Percentiles rank a stretch among this genome's conserved stretches.
These are phyloP conservation scores for Phoma sp. DNA, from an alignment of 2,329 filamentous ascomycete species.

Conservation along the genomic window DNA sequence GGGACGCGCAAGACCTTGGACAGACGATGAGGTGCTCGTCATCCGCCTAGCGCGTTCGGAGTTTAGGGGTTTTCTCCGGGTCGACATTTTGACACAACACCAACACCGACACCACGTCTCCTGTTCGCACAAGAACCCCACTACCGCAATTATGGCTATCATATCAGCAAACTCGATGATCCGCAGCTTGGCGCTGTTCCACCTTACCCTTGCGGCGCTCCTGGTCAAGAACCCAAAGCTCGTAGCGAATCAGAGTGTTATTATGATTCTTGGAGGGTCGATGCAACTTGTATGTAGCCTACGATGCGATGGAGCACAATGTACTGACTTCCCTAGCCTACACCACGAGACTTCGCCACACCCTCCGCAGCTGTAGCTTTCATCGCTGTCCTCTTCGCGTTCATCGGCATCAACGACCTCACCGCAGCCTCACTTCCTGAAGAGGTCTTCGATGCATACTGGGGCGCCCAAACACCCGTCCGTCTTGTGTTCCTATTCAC, in stretches of 20 bases:
- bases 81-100: constrained; percentile 2
- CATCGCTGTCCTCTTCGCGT: constrained; percentile 72
- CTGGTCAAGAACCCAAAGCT: constrained; percentile 75
- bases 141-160: constrained; percentile 69
- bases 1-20: not conserved
- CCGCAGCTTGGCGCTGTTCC: constrained; percentile 80
- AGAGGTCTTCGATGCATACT: constrained; percentile 53
- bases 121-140: not conserved
- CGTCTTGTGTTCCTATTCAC: constrained; percentile 68
- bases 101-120: constrained; percentile 6
- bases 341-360: constrained; percentile 70
- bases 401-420: constrained; percentile 59
- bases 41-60: constrained; percentile 23
- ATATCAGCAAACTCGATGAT: constrained; percentile 83
- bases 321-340: constrained; percentile 56
- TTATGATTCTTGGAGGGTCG: constrained; percentile 81
- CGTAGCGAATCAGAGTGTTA: constrained; percentile 79
- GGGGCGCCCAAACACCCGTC: constrained; percentile 64
- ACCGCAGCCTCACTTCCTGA: constrained; percentile 55
- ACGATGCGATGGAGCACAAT: not conserved
- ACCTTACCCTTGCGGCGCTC: constrained; percentile 83
- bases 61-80: constrained; percentile 25
- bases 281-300: constrained; percentile 73
- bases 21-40: constrained; percentile 12
- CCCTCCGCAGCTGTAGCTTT: constrained; percentile 72